Base-by-base conservation (phyloP, 106 monocot genomes). In the Gastrodia elata region DNA sequence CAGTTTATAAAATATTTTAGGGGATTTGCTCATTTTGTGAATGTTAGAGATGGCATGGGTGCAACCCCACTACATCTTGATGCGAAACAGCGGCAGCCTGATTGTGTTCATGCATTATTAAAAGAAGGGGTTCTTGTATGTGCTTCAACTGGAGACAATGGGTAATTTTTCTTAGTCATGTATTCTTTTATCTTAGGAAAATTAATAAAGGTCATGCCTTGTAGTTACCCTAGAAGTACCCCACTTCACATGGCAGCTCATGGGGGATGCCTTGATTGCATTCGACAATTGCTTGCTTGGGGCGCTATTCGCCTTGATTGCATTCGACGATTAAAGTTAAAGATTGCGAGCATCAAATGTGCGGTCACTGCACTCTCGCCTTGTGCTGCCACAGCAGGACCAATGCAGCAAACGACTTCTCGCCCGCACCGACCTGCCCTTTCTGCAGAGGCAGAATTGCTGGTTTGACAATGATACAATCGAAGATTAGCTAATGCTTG, bases 331-430 rank as follows among this genome's bases (percentile, higher is more conserved):
- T 97, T 37, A 88, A 90, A 78, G 90, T 93, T 25, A 78, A 74
- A 81, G 83, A 87, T 57, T 97, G 97, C 38, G 97, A 93, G 46
- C 97, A 97, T 74, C 90, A 93, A 74, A 93, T 97, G 97, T 97
- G 97, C 36, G 92, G 93, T 5, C 74, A 84, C 71, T 97, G 97
- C 88, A 97, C 81, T 30, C 73, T 97, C 38, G 82, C 93, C 5
- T 79, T 97, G 9, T 97, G 93, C 77, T 93, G 92, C 80, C 97
- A 97, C 79, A 88, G 77, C 81, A 92, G 91, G 81, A 92, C 92
- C 56, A 83, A 87, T 41, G 83, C 90, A 16, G 49, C 77, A 6
- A 88, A 88, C 2, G 52, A 72, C 43, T 75, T 75, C 76, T 22
- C 75, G 71, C 37, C 90, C 0, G 22, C 90, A 0, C 72, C 84